Evolutionary conservation across 192 early-diverging fungal genomes (phyloP).

Genomic region (Gryganskiella cystojenkinii): DNA sequence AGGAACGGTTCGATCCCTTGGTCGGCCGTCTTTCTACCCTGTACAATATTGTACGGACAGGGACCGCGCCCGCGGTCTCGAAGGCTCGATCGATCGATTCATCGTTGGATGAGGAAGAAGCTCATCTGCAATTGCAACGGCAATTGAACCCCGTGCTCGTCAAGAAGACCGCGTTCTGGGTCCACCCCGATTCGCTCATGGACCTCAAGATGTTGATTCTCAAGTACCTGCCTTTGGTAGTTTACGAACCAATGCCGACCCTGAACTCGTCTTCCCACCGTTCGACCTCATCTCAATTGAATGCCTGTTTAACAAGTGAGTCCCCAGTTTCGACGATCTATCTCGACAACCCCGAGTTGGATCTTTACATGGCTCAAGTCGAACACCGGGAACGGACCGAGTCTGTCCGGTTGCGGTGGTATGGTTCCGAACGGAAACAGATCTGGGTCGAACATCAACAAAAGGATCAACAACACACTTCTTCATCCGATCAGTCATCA

Average conservation of each 20-base stretch:
- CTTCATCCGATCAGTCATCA: background rate
- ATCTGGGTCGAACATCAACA: conserved; percentile 94
- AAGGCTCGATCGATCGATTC: conserved; percentile 35
- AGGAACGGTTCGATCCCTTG: conserved; percentile 83
- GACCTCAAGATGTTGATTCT: conserved; percentile 89
- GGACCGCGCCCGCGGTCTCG: conserved; percentile 27
- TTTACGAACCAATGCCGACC: conserved; percentile 73
- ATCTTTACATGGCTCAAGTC: conserved; percentile 83
- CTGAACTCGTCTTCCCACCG: conserved; percentile 23
- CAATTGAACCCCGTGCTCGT: too few species aligned
- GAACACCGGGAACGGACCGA: conserved; percentile 84
- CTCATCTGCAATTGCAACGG: conserved; percentile 44
- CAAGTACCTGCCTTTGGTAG: conserved; percentile 85
- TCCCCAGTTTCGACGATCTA: conserved; percentile 84
- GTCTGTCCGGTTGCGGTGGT: conserved; percentile 89
- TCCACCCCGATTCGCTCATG: conserved; percentile 90
- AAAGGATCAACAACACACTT: conserved; percentile 20
- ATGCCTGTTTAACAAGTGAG: conserved; percentile 31
- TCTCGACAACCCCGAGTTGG: conserved; percentile 87
- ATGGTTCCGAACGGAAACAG: conserved; percentile 79
- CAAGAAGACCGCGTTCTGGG: conserved; percentile 86
- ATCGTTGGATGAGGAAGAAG: conserved; percentile 45
- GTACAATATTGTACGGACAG: conserved; percentile 78
- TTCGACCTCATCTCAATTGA: conserved; percentile 26
- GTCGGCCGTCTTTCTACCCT: conserved; percentile 86